Evolutionary conservation across 2,329 filamentous ascomycete species (phyloP).

Genomic region (Diaporthe helianthi): DNA sequence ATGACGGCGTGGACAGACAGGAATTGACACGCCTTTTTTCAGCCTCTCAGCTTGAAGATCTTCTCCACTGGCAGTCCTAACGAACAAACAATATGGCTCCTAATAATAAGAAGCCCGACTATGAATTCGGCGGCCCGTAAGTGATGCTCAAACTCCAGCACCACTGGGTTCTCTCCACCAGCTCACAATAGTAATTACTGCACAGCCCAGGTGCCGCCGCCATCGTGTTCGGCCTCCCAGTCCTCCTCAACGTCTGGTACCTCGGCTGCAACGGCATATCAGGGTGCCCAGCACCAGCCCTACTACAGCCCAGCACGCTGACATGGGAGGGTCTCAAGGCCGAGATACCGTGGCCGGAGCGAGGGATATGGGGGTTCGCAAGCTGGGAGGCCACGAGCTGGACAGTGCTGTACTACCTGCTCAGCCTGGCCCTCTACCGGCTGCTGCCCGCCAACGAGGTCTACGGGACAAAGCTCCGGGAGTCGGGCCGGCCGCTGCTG

Average conservation of each 20-base stretch:
- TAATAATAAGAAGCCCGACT: constrained; percentile 13
- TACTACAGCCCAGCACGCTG: constrained; percentile 53
- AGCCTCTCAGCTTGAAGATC: neutral
- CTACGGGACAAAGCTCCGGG: constrained; percentile 71
- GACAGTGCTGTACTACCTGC: constrained; percentile 74
- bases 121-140: constrained; percentile 37
- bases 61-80: neutral
- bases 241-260: constrained; percentile 34
- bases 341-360: constrained; percentile 61
- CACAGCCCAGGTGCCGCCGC: constrained; percentile 34
- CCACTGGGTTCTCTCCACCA: neutral
- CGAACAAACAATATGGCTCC: constrained; percentile 7
- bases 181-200: neutral
- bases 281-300: constrained; percentile 58
- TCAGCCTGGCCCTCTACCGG: constrained; percentile 76
- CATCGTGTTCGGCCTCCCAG: constrained; percentile 35
- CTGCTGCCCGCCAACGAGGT: constrained; percentile 75
- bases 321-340: constrained; percentile 52
- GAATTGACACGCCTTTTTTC: neutral
- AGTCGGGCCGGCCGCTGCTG: constrained; percentile 70
- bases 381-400: constrained; percentile 71
- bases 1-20: neutral
- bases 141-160: neutral
- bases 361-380: constrained; percentile 71
- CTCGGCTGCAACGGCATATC: constrained; percentile 61